Conservation (phyloP, 2,329 filamentous ascomycete species). For the Pseudogymnoascus sp. region DNA sequence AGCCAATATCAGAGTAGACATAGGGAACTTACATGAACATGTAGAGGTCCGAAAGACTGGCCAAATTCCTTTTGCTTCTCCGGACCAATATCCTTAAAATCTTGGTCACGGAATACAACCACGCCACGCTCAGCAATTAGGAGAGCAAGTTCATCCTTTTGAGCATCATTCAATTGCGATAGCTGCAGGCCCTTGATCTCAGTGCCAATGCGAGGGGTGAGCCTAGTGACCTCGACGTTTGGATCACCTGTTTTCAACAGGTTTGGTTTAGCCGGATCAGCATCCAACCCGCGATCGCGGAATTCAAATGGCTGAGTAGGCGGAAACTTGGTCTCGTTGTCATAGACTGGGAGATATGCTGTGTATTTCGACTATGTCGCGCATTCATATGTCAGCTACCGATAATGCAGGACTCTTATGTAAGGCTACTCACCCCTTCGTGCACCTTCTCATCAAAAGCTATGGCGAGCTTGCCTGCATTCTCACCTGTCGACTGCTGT, state of each 20-base stretch:
- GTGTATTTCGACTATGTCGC: slow-evolving; percentile 45
- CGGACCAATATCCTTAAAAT: slow-evolving; percentile 61
- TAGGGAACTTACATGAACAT: slow-evolving; percentile 49
- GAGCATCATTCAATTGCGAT: slow-evolving; percentile 36
- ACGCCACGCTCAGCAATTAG: slow-evolving; percentile 41
- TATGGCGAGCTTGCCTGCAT: not conserved
- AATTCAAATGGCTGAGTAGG: slow-evolving; percentile 62
- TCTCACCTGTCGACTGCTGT: not conserved
- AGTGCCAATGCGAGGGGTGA: slow-evolving; percentile 33
- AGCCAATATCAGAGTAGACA: not conserved
- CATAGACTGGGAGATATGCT: slow-evolving; percentile 64
- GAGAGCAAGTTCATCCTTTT: slow-evolving; percentile 44
- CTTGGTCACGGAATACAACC: slow-evolving; percentile 62
- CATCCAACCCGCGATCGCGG: slow-evolving; percentile 65
- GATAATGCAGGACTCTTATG: not conserved
- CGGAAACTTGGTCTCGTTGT: slow-evolving; percentile 52
- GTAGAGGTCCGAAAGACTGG: slow-evolving; percentile 68
- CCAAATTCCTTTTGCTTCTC: slow-evolving; percentile 59
- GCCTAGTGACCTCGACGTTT: slow-evolving; percentile 34
- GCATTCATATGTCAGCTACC: not conserved
- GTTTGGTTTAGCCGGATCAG: slow-evolving; percentile 60
- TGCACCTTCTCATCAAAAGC: not conserved
- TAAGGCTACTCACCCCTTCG: not conserved
- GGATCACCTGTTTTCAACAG: slow-evolving; percentile 67
- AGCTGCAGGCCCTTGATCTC: slow-evolving; percentile 36